These are phyloP conservation scores for Mucor sp. DNA, from an alignment of 371 early-diverging fungal genomes.

Conservation along the genomic window DNA sequence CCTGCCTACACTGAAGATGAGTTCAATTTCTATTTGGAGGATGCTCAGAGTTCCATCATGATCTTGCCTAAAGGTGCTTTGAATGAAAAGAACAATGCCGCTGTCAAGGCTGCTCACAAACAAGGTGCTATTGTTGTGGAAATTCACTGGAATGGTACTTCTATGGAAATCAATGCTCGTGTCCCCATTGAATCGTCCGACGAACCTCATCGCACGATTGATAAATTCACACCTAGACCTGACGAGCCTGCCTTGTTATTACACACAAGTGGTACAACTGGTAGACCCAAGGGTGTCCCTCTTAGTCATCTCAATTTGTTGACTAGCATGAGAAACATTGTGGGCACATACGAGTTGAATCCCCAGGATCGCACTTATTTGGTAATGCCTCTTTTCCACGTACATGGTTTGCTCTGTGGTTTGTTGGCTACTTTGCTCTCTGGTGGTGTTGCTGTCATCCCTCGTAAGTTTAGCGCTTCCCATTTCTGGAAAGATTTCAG, in stretches of 20 bases:
- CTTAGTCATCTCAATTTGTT: constrained; percentile 81
- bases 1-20: constrained; percentile 74
- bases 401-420: constrained; percentile 86
- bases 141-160: constrained; percentile 53
- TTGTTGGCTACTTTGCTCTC: constrained; percentile 73
- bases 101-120: constrained; percentile 65
- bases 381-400: constrained; percentile 95
- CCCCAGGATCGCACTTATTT: constrained; percentile 67
- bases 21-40: constrained; percentile 80
- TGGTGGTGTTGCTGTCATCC: constrained; percentile 81
- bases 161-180: constrained; percentile 29
- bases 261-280: constrained; percentile 87
- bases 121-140: constrained; percentile 59
- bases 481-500: constrained; percentile 79
- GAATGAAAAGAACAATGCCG: constrained; percentile 51
- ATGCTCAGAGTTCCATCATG: constrained; percentile 64
- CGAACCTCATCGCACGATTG: constrained; percentile 16
- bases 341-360: constrained; percentile 66
- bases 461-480: constrained; percentile 79
- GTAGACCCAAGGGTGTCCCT: constrained; percentile 86
- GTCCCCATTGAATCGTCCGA: constrained; percentile 9
- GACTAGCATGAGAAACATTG: constrained; percentile 75
- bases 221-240: constrained; percentile 40
- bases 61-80: constrained; percentile 62
- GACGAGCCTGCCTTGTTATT: constrained; percentile 73